Conservation (phyloP, 805 yeast species). For the Candida lessepsii region DNA sequence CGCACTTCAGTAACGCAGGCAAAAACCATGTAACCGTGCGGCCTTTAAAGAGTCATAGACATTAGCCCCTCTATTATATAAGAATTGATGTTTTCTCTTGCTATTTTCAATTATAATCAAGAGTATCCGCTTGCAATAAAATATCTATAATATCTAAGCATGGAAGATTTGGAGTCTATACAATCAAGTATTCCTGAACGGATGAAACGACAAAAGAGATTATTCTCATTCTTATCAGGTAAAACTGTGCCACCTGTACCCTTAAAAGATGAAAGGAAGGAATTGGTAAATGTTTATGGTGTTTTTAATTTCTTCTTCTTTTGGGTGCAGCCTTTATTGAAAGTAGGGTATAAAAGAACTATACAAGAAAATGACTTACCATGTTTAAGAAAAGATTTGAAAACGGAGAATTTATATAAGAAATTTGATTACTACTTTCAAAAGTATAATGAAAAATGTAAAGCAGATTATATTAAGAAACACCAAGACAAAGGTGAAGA, state of each 20-base stretch:
- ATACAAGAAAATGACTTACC: slow-evolving; percentile 62
- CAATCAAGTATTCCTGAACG: background rate
- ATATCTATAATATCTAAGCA: too few species aligned
- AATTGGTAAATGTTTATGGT: slow-evolving; percentile 35
- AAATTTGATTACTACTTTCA: slow-evolving; percentile 11
- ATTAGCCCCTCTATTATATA: too few species aligned
- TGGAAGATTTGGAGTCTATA: background rate
- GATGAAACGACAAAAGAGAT: slow-evolving; percentile 30
- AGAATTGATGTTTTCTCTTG: too few species aligned
- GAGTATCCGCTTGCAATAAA: too few species aligned
- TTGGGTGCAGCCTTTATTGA: slow-evolving; percentile 67
- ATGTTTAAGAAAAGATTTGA: slow-evolving; percentile 31
- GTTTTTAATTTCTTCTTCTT: slow-evolving; percentile 45
- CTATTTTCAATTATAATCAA: too few species aligned
- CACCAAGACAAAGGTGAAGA: background rate
- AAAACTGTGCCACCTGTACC: slow-evolving; percentile 52
- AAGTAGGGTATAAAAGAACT: slow-evolving; percentile 70
- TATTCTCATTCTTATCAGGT: slow-evolving; percentile 46
- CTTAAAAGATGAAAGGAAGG: slow-evolving; percentile 41
- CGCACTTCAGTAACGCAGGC: too few species aligned
- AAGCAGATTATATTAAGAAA: background rate
- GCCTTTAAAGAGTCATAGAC: too few species aligned
- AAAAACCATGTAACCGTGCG: too few species aligned
- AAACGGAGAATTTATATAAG: slow-evolving; percentile 30
- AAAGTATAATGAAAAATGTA: slow-evolving; percentile 2